These are phyloP conservation scores for Zea luxurians DNA, from an alignment of 176 grass and related monocot genomes.

Conservation along the genomic window DNA sequence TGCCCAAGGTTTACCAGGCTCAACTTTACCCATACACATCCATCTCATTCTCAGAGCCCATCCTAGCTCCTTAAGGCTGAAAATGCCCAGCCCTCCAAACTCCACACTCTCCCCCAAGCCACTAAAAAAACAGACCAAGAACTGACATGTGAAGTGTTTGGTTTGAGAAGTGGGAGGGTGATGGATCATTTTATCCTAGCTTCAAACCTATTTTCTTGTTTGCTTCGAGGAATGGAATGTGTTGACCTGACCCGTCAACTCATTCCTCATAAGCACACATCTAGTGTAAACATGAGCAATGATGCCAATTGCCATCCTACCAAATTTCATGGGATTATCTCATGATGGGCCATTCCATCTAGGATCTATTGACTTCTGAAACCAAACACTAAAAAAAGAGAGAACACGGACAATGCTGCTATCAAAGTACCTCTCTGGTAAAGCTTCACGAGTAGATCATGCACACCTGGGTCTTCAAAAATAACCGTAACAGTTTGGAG, in stretches of 20 bases:
- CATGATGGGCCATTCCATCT: background rate
- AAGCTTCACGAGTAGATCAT: conserved; percentile 82
- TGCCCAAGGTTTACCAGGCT: too few species aligned
- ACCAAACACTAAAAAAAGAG: background rate
- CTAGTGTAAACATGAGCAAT: background rate
- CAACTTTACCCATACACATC: too few species aligned
- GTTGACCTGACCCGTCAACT: background rate
- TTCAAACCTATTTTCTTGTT: background rate
- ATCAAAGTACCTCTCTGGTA: conserved; percentile 83
- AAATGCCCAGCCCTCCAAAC: too few species aligned
- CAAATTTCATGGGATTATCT: background rate
- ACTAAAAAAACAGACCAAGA: conserved; percentile 5
- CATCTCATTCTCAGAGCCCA: too few species aligned
- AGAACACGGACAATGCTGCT: conserved; percentile 3
- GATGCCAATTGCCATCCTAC: background rate
- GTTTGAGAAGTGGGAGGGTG: background rate
- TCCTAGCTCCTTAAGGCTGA: too few species aligned
- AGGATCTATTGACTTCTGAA: too few species aligned
- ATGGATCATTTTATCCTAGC: background rate
- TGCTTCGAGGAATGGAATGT: background rate
- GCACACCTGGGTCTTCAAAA: conserved; percentile 98
- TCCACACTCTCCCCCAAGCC: too few species aligned
- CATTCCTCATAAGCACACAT: background rate
- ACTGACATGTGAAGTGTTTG: background rate
- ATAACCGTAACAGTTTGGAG: conserved; percentile 85